Conservation (phyloP, 352 stramenopile species). For the Globisporangium emineosum region DNA sequence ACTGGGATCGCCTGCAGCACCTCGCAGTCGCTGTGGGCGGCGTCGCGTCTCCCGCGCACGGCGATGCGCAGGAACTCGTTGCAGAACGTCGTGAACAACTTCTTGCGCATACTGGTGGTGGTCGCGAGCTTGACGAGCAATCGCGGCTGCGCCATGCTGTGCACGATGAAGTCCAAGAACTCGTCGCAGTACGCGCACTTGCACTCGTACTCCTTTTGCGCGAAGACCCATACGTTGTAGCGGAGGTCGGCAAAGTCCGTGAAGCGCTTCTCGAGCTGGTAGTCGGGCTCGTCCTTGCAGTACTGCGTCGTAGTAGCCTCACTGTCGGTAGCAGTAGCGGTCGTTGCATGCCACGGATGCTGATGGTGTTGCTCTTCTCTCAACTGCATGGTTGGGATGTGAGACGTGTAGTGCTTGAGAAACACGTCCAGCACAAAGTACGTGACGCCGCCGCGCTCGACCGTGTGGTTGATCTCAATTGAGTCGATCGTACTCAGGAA, state of each 20-base stretch:
- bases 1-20: neutral
- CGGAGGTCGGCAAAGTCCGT: conserved; percentile 40
- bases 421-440: conserved; percentile 52
- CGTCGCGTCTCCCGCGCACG: neutral
- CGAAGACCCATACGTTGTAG: conserved; percentile 30
- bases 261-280: conserved; percentile 32
- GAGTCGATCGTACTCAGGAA: conserved; percentile 28
- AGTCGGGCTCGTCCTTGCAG: conserved; percentile 23
- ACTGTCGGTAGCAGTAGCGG: too few species aligned
- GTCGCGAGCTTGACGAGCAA: conserved; percentile 13
- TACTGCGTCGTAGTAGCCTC: neutral
- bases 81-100: conserved; percentile 14
- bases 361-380: neutral
- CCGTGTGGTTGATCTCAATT: conserved; percentile 24
- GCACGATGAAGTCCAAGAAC: conserved; percentile 41
- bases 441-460: conserved; percentile 20
- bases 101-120: conserved; percentile 10
- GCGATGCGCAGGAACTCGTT: conserved; percentile 24
- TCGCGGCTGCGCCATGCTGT: conserved; percentile 28
- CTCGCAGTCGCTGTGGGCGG: neutral
- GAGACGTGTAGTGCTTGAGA: conserved; percentile 47
- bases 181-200: conserved; percentile 41
- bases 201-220: conserved; percentile 31
- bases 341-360: conserved; percentile 2
- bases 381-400: conserved; percentile 52